Percentiles rank a stretch among this genome's conserved stretches.
phyloP scores from a whole-genome alignment of 306 rosid genomes.

The Begonia peltatifolia region DNA sequence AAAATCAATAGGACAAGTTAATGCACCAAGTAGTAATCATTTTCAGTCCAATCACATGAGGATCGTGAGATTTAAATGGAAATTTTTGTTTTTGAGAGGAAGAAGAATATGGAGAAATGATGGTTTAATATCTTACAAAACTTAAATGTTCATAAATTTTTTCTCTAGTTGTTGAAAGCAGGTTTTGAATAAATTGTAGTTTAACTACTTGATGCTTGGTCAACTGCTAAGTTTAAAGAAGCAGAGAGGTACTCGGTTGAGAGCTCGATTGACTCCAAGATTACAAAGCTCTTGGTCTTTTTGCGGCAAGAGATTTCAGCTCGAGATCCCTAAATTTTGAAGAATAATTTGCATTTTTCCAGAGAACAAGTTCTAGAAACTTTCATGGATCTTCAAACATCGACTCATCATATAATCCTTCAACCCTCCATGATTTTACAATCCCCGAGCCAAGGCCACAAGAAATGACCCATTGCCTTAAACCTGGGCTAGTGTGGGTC shows the following conservation, averaged over 20 bases:
- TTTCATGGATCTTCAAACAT: constrained; percentile 95
- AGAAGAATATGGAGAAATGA: too few relatives aligned
- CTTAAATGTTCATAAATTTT: too few relatives aligned
- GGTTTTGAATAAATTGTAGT: too few relatives aligned
- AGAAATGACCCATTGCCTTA: constrained; percentile 28
- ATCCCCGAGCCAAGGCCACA: constrained; percentile 15
- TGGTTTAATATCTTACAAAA: too few relatives aligned
- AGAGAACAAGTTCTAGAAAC: constrained; percentile 32
- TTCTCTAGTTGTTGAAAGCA: too few relatives aligned
- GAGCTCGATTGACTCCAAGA: constrained; percentile 23
- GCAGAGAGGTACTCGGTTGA: constrained; percentile 76
- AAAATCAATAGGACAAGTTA: too few relatives aligned
- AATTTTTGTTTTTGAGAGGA: too few relatives aligned
- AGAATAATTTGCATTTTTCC: constrained; percentile 21
- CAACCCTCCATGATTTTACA: constrained; percentile 16
- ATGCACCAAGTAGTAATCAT: too few relatives aligned
- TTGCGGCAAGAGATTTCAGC: constrained; percentile 18
- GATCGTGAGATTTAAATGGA: too few relatives aligned
- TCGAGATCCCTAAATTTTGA: constrained; percentile 18
- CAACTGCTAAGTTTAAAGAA: constrained; percentile 44
- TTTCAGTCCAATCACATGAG: too few relatives aligned
- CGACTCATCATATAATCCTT: constrained; percentile 35
- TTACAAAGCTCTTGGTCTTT: constrained; percentile 23
- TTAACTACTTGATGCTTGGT: constrained; percentile 16
- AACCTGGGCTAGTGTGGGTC: constrained; percentile 16